Conservation (phyloP, 140 eudicot species). For the Stevia rebaudiana region DNA sequence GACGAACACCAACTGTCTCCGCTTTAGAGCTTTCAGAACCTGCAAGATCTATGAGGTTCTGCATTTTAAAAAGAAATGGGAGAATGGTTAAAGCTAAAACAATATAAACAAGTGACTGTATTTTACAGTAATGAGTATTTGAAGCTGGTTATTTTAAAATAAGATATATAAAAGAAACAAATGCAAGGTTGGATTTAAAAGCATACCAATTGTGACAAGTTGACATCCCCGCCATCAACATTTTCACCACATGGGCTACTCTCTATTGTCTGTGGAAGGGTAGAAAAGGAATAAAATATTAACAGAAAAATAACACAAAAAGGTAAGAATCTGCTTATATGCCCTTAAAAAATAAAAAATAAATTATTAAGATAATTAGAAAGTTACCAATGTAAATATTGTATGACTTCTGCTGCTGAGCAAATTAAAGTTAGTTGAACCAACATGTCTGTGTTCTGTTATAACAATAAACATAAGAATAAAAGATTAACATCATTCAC, state of each 20-base stretch:
- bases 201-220: slow-evolving; percentile 88
- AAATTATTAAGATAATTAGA: neutral
- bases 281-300: neutral
- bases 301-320: slow-evolving; percentile 17
- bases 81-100: slow-evolving; percentile 5
- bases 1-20: slow-evolving; percentile 82
- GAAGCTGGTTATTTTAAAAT: neutral
- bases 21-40: slow-evolving; percentile 99
- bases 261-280: slow-evolving; percentile 67
- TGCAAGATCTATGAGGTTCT: slow-evolving; percentile 98
- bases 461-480: slow-evolving; percentile 8
- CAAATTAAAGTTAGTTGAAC: slow-evolving; percentile 90
- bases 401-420: slow-evolving; percentile 99
- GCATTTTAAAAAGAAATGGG: slow-evolving; percentile 33
- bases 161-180: neutral
- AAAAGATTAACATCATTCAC: too few relatives aligned
- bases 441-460: slow-evolving; percentile 98
- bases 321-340: slow-evolving; percentile 6
- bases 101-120: neutral
- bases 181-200: slow-evolving; percentile 14
- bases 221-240: slow-evolving; percentile 74
- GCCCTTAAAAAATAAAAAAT: neutral
- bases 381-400: slow-evolving; percentile 85
- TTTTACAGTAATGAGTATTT: neutral
- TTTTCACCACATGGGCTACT: slow-evolving; percentile 94